Evolutionary conservation across 352 stramenopile species (phyloP).

Genomic region (Pythium brassicae): DNA sequence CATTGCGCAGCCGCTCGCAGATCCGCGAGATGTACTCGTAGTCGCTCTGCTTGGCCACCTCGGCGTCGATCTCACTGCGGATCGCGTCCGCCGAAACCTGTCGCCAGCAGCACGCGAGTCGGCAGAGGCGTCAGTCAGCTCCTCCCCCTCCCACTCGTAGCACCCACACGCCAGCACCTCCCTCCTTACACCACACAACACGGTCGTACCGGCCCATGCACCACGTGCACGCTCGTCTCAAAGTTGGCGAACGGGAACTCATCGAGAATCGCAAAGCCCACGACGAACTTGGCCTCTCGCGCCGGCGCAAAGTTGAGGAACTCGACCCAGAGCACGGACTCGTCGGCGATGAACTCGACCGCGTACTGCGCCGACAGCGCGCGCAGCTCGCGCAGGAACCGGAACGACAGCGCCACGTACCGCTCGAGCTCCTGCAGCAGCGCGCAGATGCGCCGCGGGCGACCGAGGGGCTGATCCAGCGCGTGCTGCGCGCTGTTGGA

Average conservation of each 20-base stretch:
- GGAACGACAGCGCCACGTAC: conserved; percentile 47
- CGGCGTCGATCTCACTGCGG: conserved; percentile 32
- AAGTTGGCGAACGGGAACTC: conserved; percentile 52
- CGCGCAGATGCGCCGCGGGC: conserved; percentile 23
- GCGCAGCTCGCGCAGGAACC: conserved; percentile 53
- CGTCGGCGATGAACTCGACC: conserved; percentile 38
- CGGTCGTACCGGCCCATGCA: conserved; percentile 44
- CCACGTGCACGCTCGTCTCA: conserved; percentile 33
- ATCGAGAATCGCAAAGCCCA: conserved; percentile 47
- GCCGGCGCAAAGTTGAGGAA: conserved; percentile 57
- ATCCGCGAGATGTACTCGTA: conserved; percentile 59
- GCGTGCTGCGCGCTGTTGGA: conserved; percentile 13
- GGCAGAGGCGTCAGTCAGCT: conserved; percentile 1
- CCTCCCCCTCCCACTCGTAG: neutral
- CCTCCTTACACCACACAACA: too few species aligned
- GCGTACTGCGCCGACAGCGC: conserved; percentile 48
- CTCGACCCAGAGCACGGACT: conserved; percentile 50
- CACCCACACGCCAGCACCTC: neutral
- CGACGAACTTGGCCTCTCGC: conserved; percentile 28
- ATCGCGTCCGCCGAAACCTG: conserved; percentile 52
- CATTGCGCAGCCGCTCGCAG: conserved; percentile 39
- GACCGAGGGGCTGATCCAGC: conserved; percentile 15
- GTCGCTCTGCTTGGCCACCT: conserved; percentile 26
- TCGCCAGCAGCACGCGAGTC: too few species aligned
- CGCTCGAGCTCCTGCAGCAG: conserved; percentile 46